Conservation (phyloP, 2,329 filamentous ascomycete species). For the Dactylonectria estremocensis region DNA sequence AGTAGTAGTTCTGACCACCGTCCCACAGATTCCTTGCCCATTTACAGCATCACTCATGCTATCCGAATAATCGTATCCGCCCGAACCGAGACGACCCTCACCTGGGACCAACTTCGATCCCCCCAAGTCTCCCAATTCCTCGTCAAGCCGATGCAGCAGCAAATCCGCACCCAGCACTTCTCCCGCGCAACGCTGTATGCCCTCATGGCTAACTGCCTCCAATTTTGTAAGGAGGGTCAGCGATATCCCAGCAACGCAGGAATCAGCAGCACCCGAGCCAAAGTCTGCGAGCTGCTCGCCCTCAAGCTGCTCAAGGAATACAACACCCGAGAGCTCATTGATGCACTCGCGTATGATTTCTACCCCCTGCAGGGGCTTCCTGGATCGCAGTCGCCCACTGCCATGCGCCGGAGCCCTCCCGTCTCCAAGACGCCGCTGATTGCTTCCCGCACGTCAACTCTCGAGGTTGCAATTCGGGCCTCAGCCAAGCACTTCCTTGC, state of each 20-base stretch:
- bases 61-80: conserved; percentile 88
- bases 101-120: conserved; percentile 96
- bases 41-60: conserved; percentile 92
- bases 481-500: conserved; percentile 94
- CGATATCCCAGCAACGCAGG: conserved; percentile 87
- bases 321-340: conserved; percentile 89
- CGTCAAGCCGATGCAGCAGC: conserved; percentile 94
- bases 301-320: conserved; percentile 94
- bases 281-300: conserved; percentile 91
- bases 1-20: conserved; percentile 24
- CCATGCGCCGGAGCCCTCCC: conserved; percentile 52
- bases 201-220: conserved; percentile 92
- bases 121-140: conserved; percentile 97
- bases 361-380: conserved; percentile 89
- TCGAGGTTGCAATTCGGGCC: conserved; percentile 93
- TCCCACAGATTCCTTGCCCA: conserved; percentile 81
- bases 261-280: conserved; percentile 85
- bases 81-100: conserved; percentile 90
- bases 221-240: conserved; percentile 91
- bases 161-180: conserved; percentile 87
- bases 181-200: conserved; percentile 90
- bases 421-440: conserved; percentile 65
- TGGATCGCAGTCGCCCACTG: conserved; percentile 55
- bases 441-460: conserved; percentile 85
- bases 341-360: conserved; percentile 95